Percentiles rank a stretch among this genome's conserved stretches.
Evolutionary conservation across 2,329 filamentous ascomycete genomes (phyloP).

Genomic region (Fonsecaea multimorphosa): DNA sequence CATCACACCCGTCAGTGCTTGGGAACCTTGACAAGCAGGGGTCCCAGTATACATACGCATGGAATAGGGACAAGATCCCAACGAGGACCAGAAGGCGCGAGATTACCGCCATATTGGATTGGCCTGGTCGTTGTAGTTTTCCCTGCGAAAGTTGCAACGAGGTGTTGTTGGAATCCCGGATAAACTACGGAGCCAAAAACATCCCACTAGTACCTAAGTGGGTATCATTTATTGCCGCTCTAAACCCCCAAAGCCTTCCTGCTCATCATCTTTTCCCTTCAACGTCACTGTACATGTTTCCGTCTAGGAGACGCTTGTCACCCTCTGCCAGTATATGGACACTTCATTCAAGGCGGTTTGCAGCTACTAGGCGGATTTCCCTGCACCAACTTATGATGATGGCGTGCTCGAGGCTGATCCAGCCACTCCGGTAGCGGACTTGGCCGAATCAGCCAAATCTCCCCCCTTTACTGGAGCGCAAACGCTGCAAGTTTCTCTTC

Average conservation of each 20-base stretch:
- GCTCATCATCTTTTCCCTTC: not conserved
- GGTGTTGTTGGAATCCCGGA: not conserved
- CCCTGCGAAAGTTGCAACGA: not conserved
- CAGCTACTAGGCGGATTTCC: not conserved
- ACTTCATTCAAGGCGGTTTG: not conserved
- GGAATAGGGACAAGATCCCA: slow-evolving; percentile 78
- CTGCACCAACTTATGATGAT: not conserved
- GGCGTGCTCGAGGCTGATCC: slow-evolving; percentile 1
- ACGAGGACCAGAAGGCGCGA: slow-evolving; percentile 73
- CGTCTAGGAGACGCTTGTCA: not conserved
- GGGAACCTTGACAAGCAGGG: not conserved
- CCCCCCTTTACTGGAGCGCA: not conserved
- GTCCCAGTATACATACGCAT: slow-evolving; percentile 70
- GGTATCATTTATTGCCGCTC: not conserved
- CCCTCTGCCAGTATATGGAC: too few species aligned
- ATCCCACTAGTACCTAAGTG: not conserved
- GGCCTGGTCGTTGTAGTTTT: not conserved
- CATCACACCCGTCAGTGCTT: slow-evolving; percentile 11
- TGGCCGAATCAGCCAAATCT: slow-evolving; percentile 4
- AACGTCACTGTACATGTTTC: not conserved
- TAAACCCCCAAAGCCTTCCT: not conserved
- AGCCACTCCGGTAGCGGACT: not conserved
- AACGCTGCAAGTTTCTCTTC: not conserved
- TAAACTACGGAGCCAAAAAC: not conserved
- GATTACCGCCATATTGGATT: slow-evolving; percentile 68